Evolutionary conservation across 768 basidiomycete genomes (phyloP).

Genomic region (Clitopilus hobsonii): DNA sequence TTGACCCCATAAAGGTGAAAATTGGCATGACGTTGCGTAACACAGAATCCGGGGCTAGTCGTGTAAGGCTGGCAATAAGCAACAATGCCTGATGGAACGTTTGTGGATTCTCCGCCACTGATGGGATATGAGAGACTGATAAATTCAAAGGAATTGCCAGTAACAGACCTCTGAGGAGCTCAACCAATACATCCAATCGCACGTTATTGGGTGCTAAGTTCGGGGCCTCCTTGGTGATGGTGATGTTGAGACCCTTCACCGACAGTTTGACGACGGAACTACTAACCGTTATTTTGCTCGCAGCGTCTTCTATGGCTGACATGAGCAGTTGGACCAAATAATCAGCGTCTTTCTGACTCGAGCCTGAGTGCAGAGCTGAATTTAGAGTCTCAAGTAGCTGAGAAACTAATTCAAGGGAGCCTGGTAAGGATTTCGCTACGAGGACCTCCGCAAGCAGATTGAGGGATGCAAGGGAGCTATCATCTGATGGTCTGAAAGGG

Average conservation of each 20-base stretch:
- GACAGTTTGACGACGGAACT: neutral
- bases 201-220: slow-evolving; percentile 53
- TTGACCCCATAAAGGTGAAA: slow-evolving; percentile 99
- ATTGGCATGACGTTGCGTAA: slow-evolving; percentile 96
- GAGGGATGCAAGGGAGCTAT: slow-evolving; percentile 38
- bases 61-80: slow-evolving; percentile 79
- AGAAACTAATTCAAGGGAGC: slow-evolving; percentile 67
- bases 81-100: slow-evolving; percentile 91
- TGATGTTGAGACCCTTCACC: neutral
- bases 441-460: slow-evolving; percentile 67
- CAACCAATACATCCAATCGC: slow-evolving; percentile 81
- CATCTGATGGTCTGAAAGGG: slow-evolving; percentile 26
- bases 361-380: slow-evolving; percentile 53
- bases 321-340: slow-evolving; percentile 84
- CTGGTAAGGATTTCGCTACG: slow-evolving; percentile 57
- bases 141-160: neutral
- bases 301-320: slow-evolving; percentile 69
- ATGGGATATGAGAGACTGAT: slow-evolving; percentile 2
- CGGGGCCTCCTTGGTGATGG: slow-evolving; percentile 45
- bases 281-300: slow-evolving; percentile 52
- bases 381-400: slow-evolving; percentile 69
- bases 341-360: slow-evolving; percentile 59
- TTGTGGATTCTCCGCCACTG: slow-evolving; percentile 88
- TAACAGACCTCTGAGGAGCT: slow-evolving; percentile 71
- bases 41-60: slow-evolving; percentile 84